phyloP scores from a whole-genome alignment of 306 rosid genomes.

The Cicer judaicum region DNA sequence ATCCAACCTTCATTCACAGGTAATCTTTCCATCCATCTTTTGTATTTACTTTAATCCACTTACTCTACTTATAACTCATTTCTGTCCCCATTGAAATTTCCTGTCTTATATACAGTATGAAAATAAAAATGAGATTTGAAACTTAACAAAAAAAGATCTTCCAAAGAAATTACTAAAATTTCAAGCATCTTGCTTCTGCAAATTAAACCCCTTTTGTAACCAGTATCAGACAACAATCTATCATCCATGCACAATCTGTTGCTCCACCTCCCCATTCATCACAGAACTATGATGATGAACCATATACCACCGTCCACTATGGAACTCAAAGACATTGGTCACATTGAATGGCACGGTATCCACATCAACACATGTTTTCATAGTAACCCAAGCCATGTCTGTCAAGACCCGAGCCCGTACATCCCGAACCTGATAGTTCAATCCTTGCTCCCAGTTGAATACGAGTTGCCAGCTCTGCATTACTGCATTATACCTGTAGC shows the following conservation, averaged over 20 bases:
- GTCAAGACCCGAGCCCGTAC: constrained; percentile 83
- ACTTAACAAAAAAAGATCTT: constrained; percentile 51
- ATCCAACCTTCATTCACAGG: constrained; percentile 32
- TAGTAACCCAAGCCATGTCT: constrained; percentile 97
- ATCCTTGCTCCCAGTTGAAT: constrained; percentile 88
- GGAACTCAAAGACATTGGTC: constrained; percentile 82
- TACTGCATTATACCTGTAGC: constrained; percentile 75
- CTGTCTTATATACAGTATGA: constrained; percentile 57
- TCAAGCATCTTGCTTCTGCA: constrained; percentile 63
- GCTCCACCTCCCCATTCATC: constrained; percentile 77
- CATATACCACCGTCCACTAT: constrained; percentile 85
- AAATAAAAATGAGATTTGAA: constrained; percentile 69
- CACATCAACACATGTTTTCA: constrained; percentile 81
- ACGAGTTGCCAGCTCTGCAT: constrained; percentile 88
- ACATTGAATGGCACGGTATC: constrained; percentile 84
- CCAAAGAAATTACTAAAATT: constrained; percentile 56
- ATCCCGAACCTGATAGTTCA: constrained; percentile 87
- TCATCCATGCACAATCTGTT: constrained; percentile 68
- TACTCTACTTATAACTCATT: constrained; percentile 44
- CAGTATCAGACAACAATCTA: constrained; percentile 58
- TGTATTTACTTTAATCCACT: constrained; percentile 39
- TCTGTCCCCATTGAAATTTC: constrained; percentile 43
- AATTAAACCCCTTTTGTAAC: constrained; percentile 59
- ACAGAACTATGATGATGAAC: constrained; percentile 96
- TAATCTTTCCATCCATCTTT: constrained; percentile 33